Base-by-base conservation (phyloP, 116 monocot genomes). In the Posidonia oceanica region DNA sequence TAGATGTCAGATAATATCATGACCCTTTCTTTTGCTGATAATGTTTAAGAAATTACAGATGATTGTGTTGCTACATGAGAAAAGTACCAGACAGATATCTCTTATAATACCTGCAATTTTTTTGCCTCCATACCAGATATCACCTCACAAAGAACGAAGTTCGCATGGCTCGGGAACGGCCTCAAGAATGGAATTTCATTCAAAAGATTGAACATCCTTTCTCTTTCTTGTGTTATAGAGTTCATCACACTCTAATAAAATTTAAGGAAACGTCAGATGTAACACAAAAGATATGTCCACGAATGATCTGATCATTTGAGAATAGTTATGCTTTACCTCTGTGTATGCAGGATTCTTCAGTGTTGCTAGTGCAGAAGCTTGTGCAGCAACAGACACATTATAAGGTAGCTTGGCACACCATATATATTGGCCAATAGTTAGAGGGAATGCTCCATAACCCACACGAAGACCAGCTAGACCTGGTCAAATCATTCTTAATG, bases 121-220 rank as follows among this genome's bases (percentile, higher is more conserved):
- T 93, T 88, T 40, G 88, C 86, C 82, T 93, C 86, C 64, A 79
- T 86, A 68, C 86, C 93, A 70, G 78, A 78, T 57, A 80, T 84
- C 48, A 93, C 93, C 85, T 93, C 93, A 61, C 93, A 93, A 36
- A 93, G 84, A 67, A 93, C 82, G 69, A 93, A 88, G 71, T 93
- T 93, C 4, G 88, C 83, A 80, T 81, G 77, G 64, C 93, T 88
- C 64, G 82, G 88, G 44, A 77, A 86, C 69, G 86, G 86, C 74
- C 75, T 93, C 69, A 88, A 76, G 65, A 82, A 93, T 6, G 84
- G 70, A 39, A 93, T 80, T 80, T 69, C 80, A 63, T 84, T 82
- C 62, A 93, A 72, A 77, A 93, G 84, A 64, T 64, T 58, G 80
- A 59, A 82, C 61, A 93, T 59, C 75, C 92, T 84, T 52, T 84